Conservation (phyloP, 176 grass and related monocot species). For the Elymus sibiricus region DNA sequence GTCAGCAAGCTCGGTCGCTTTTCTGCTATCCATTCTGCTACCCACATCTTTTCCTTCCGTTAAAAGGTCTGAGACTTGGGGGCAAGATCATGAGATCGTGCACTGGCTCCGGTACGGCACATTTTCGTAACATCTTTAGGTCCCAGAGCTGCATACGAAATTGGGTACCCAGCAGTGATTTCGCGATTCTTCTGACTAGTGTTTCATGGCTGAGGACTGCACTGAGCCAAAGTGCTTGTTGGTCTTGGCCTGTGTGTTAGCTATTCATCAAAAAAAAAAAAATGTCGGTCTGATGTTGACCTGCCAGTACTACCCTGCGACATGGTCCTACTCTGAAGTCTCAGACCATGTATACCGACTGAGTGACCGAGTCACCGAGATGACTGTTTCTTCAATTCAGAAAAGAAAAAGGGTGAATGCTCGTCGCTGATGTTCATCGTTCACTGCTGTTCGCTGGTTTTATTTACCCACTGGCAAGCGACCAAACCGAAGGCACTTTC, state of each 20-base stretch:
- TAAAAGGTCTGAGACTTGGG: background rate
- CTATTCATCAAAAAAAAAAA: no score
- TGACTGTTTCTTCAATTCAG: no score
- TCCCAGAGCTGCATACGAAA: background rate
- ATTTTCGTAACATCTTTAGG: background rate
- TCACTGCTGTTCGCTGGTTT: background rate
- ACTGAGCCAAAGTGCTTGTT: background rate
- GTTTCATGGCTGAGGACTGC: background rate
- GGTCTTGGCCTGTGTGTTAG: background rate
- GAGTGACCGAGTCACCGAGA: no score
- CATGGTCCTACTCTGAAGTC: no score
- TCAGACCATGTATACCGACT: no score
- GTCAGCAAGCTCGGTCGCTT: background rate
- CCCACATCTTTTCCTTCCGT: background rate
- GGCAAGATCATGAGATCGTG: background rate
- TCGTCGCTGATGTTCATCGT: background rate
- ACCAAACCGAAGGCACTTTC: no score
- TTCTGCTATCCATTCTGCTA: background rate
- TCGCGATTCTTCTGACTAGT: background rate
- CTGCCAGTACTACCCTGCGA: no score
- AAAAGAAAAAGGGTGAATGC: no score
- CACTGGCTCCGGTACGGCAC: background rate
- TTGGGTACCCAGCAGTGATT: background rate
- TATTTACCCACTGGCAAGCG: background rate
- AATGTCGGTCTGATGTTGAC: no score